phyloP scores from a whole-genome alignment of 371 early-diverging fungal genomes.

The Batkoa obscura region DNA sequence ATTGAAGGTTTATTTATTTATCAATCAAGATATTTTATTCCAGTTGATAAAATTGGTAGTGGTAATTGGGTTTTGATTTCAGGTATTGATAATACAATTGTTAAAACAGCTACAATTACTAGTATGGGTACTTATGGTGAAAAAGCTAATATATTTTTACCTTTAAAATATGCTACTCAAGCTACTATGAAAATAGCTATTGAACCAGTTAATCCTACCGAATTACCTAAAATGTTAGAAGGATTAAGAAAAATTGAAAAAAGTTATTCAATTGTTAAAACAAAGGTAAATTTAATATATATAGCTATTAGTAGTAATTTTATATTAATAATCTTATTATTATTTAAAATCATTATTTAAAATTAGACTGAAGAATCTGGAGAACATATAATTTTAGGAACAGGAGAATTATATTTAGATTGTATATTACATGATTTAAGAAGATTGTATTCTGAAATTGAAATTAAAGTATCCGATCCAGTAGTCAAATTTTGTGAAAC shows the following conservation, averaged over 20 bases:
- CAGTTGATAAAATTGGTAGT: slow-evolving; percentile 50
- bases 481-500: slow-evolving; percentile 92
- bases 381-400: slow-evolving; percentile 83
- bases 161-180: slow-evolving; percentile 61
- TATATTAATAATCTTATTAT: background rate
- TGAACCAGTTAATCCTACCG: slow-evolving; percentile 91
- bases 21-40: slow-evolving; percentile 75
- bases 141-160: slow-evolving; percentile 66
- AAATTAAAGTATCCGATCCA: slow-evolving; percentile 92
- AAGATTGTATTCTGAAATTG: slow-evolving; percentile 83
- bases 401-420: slow-evolving; percentile 91
- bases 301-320: background rate
- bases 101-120: slow-evolving; percentile 87
- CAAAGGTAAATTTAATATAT: slow-evolving; percentile 32
- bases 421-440: slow-evolving; percentile 91
- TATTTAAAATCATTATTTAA: background rate
- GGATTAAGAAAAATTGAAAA: slow-evolving; percentile 88
- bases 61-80: slow-evolving; percentile 81
- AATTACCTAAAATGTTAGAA: slow-evolving; percentile 95
- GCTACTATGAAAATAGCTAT: slow-evolving; percentile 87
- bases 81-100: slow-evolving; percentile 80
- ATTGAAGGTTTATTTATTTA: slow-evolving; percentile 56
- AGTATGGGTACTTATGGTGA: slow-evolving; percentile 26
- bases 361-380: slow-evolving; percentile 82
- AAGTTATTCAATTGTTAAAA: slow-evolving; percentile 77